These are phyloP conservation scores for Persicaria tinctoria DNA, from an alignment of 148 eudicot genomes.

Conservation along the genomic window DNA sequence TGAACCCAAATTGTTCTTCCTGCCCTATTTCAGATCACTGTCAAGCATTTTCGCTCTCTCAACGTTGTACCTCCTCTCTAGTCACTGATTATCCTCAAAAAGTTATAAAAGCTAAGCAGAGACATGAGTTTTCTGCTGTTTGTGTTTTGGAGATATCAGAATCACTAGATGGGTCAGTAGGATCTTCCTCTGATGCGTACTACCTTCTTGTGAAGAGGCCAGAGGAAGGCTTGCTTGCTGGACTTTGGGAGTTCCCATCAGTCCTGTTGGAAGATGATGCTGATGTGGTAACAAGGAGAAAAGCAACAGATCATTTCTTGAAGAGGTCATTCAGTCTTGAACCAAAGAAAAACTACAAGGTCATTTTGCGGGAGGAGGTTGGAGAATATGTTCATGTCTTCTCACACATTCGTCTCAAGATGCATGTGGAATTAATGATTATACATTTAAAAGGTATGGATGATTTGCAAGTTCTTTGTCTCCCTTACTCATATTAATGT, in stretches of 20 bases:
- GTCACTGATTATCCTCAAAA: slow-evolving; percentile 80
- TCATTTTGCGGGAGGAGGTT: slow-evolving; percentile 63
- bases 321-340: slow-evolving; percentile 54
- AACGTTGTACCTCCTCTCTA: slow-evolving; percentile 23
- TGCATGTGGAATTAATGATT: slow-evolving; percentile 67
- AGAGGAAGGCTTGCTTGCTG: slow-evolving; percentile 87
- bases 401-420: slow-evolving; percentile 88
- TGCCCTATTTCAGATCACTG: slow-evolving; percentile 79
- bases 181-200: slow-evolving; percentile 23
- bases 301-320: slow-evolving; percentile 50
- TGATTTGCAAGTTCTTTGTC: not conserved
- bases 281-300: slow-evolving; percentile 42
- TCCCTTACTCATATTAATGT: not conserved
- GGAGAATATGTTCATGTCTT: slow-evolving; percentile 83
- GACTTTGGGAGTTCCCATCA: slow-evolving; percentile 98
- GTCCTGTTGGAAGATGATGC: slow-evolving; percentile 52
- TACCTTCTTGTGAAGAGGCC: slow-evolving; percentile 92
- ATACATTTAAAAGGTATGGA: slow-evolving; percentile 51
- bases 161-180: slow-evolving; percentile 16
- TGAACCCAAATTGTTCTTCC: slow-evolving; percentile 52
- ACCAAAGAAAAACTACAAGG: slow-evolving; percentile 30
- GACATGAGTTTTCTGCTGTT: slow-evolving; percentile 78
- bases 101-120: slow-evolving; percentile 69
- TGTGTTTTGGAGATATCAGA: slow-evolving; percentile 75
- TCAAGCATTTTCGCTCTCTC: slow-evolving; percentile 51